Base-by-base conservation (phyloP, 2,329 filamentous ascomycete species). In the Harringtonia lauricola region DNA sequence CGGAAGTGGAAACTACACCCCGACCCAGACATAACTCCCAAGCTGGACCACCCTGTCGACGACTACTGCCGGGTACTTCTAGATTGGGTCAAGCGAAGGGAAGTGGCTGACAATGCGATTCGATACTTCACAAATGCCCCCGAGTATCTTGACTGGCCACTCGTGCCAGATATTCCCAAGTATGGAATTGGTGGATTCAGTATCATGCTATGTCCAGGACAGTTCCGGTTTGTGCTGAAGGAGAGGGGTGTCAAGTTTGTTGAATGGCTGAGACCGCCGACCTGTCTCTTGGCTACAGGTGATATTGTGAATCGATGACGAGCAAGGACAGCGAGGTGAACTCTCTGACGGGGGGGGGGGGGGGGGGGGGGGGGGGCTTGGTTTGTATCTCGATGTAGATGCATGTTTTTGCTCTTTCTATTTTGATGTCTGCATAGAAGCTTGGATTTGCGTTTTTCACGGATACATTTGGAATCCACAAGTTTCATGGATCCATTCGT, bases 11-110 rank as follows among this genome's bases (percentile, higher is more conserved):
- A 21, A 7, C 39, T 43, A 30, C 44, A 46, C 40, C 34, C 31
- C 18, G 35, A 46, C 31, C 29, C 29, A 9, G 29, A 31, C 9
- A 31, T 15, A 9, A 31, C 29, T 17, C 24, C 37, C 13, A 24
- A 29, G 29, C 44, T 46, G 3, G 44, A 46, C 30, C 21, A 41
- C 26, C 44, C 44, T 15, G 39, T 46, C 14, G 29, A n/a, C 6
- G 21, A 21, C 6, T 46, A 42, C 36, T 36, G 44, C 17, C 35
- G 29, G 7, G 30, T 46, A 3, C 40, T 46, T 15, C 3, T 9
- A 17, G 26, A 39, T 21, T 46, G 44, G 44, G 22, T 18, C 29
- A 35, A 36, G 14, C 35, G 33, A 15, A 44, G 36, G 30, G 31
- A 7, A 8, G 19, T 5, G 15, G n/a, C 26, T 12, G 26, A 40